A percentile compares a stretch with the other conserved stretches of the same genome.
Evolutionary conservation across 2,329 filamentous ascomycete genomes (phyloP).

Genomic region (Stachybotrys chlorohalonatus): DNA sequence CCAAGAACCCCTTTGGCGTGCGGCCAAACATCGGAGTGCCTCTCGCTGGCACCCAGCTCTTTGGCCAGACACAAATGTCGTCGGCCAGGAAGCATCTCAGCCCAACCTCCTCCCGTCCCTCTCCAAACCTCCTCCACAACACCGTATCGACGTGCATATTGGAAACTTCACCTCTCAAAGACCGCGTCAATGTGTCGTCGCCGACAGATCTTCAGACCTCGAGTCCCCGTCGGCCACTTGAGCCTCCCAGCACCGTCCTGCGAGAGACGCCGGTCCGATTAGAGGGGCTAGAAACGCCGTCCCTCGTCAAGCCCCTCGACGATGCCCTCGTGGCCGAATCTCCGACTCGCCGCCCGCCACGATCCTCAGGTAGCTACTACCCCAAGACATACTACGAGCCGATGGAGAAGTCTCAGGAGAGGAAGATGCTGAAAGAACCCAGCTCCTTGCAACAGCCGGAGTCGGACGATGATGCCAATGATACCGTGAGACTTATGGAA

Average conservation of each 20-base stretch:
- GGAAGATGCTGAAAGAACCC: constrained; percentile 17
- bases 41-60: constrained; percentile 39
- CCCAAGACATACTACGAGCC: constrained; percentile 34
- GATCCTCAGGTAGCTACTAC: constrained; percentile 12
- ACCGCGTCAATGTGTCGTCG: constrained; percentile 36
- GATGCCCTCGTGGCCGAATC: constrained; percentile 27
- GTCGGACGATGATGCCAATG: constrained; percentile 25
- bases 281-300: constrained; percentile 15
- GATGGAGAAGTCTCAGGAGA: constrained; percentile 36
- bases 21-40: constrained; percentile 22
- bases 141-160: constrained; percentile 35
- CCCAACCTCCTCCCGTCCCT: constrained; percentile 50
- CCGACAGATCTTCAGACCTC: constrained; percentile 31
- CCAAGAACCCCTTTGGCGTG: constrained; percentile 38
- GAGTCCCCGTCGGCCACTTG: constrained; percentile 27
- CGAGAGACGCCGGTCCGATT: constrained; percentile 9
- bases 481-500: constrained; percentile 20
- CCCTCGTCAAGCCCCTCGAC: constrained; percentile 9
- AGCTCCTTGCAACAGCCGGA: constrained; percentile 12
- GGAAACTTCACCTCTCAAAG: constrained; percentile 40
- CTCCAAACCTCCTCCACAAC: constrained; percentile 37
- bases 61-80: constrained; percentile 44
- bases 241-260: constrained; percentile 18
- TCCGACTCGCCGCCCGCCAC: constrained; percentile 16
- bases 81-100: constrained; percentile 41